These are phyloP conservation scores for Yamadazyma paraphyllophila DNA, from an alignment of 805 yeast species.

Conservation along the genomic window DNA sequence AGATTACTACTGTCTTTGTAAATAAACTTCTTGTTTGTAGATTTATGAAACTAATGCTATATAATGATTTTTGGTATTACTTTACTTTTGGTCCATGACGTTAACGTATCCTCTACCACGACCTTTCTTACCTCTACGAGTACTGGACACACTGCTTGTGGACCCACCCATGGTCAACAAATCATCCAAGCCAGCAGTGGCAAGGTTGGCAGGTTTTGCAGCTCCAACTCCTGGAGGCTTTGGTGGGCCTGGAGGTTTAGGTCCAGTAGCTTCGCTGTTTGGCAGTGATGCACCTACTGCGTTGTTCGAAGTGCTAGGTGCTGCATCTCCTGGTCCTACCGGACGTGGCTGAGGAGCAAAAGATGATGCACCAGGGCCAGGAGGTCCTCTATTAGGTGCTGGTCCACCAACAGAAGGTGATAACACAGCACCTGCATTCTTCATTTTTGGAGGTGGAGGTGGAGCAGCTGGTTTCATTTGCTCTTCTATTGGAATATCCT, in stretches of 20 bases:
- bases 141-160: constrained; percentile 16
- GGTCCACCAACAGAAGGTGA: constrained; percentile 18
- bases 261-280: too few species aligned
- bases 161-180: constrained; percentile 32
- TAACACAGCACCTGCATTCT: constrained; percentile 19
- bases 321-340: constrained; percentile 5
- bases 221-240: constrained; percentile 7
- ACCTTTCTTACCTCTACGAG: constrained; percentile 27
- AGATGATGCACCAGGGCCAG: constrained; percentile 5
- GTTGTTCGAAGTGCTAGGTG: neutral
- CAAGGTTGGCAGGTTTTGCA: constrained; percentile 22
- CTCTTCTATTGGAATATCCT: constrained; percentile 63
- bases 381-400: constrained; percentile 12
- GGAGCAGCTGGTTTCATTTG: constrained; percentile 53
- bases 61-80: constrained; percentile 11
- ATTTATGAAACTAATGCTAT: neutral
- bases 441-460: constrained; percentile 62
- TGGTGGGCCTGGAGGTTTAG: constrained; percentile 5
- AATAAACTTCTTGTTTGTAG: neutral
- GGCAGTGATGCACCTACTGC: too few species aligned
- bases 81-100: constrained; percentile 22
- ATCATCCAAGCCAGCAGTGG: constrained; percentile 42
- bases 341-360: constrained; percentile 2
- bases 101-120: constrained; percentile 36
- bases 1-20: constrained; percentile 29